A percentile compares a stretch with the other conserved stretches of the same genome.
These are phyloP conservation scores for Candida mattraensis DNA, from an alignment of 805 yeast genomes.

Conservation along the genomic window DNA sequence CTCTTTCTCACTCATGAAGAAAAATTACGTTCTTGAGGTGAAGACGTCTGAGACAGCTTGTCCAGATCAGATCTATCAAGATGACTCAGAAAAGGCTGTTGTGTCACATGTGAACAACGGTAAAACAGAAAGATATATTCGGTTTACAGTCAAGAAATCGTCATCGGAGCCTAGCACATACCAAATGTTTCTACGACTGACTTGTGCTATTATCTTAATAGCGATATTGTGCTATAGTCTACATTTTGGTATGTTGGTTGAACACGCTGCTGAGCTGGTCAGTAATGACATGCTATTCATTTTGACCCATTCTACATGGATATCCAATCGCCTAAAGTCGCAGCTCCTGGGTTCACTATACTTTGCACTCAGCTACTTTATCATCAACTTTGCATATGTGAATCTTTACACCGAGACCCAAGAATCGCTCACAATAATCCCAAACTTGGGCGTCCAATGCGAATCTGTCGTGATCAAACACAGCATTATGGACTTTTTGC, in stretches of 20 bases:
- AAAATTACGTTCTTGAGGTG: conserved; percentile 29
- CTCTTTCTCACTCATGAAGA: conserved; percentile 16
- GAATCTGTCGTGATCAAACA: conserved; percentile 35
- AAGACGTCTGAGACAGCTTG: conserved; percentile 24
- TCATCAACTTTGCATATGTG: conserved; percentile 23
- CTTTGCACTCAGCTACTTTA: conserved; percentile 13
- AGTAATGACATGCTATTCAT: background rate
- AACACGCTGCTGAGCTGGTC: background rate
- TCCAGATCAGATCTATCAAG: conserved; percentile 22
- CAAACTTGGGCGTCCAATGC: conserved; percentile 48
- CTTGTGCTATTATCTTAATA: conserved; percentile 4
- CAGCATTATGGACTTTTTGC: conserved; percentile 13
- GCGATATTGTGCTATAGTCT: conserved; percentile 10
- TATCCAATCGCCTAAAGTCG: too few species aligned
- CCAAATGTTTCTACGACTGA: conserved; percentile 4
- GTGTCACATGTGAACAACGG: conserved; percentile 1
- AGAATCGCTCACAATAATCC: conserved; percentile 46
- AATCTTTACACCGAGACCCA: conserved; percentile 36
- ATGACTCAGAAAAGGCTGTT: conserved; percentile 4
- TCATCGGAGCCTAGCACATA: conserved; percentile 1
- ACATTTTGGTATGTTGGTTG: conserved; percentile 1
- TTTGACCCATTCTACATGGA: too few species aligned
- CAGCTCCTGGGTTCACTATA: conserved; percentile 3
- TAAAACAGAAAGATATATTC: conserved; percentile 16
- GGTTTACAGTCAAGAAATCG: conserved; percentile 21